Conservation (phyloP, 23 red algal genomes). For the Gracilariopsis chorda region DNA sequence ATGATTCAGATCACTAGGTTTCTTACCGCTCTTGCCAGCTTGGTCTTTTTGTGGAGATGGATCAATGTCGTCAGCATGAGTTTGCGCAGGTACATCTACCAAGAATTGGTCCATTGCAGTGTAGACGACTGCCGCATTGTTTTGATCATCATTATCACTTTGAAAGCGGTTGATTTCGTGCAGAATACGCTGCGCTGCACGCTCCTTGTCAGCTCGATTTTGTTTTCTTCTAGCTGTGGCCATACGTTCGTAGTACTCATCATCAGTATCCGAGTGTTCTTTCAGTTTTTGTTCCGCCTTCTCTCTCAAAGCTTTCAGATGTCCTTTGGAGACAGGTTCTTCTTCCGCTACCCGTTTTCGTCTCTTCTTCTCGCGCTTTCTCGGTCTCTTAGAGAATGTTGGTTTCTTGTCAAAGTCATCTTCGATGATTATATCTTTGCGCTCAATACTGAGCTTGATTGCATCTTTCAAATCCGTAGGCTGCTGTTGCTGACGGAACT, state of each 20-base stretch:
- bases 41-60: no score
- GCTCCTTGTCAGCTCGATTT: constrained; percentile 1
- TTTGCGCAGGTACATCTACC: neutral
- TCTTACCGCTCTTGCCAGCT: no score
- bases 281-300: neutral
- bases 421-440: neutral
- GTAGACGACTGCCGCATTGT: neutral
- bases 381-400: neutral
- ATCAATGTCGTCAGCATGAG: no score
- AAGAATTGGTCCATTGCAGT: constrained; percentile 50
- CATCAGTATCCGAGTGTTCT: constrained; percentile 10
- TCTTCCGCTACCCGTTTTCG: neutral
- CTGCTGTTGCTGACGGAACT: constrained; percentile 13
- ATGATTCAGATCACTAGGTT: neutral
- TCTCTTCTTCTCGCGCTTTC: neutral
- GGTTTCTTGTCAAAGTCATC: constrained; percentile 8
- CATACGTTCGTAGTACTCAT: constrained; percentile 18
- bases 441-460: neutral
- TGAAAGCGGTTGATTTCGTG: constrained; percentile 20
- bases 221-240: neutral
- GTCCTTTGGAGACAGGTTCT: neutral
- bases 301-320: constrained; percentile 8
- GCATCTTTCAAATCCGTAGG: neutral
- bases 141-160: constrained; percentile 6
- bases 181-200: constrained; percentile 17